These are phyloP conservation scores for Magnolia changhungtana DNA, from an alignment of 164 flowering plant species.

Conservation along the genomic window DNA sequence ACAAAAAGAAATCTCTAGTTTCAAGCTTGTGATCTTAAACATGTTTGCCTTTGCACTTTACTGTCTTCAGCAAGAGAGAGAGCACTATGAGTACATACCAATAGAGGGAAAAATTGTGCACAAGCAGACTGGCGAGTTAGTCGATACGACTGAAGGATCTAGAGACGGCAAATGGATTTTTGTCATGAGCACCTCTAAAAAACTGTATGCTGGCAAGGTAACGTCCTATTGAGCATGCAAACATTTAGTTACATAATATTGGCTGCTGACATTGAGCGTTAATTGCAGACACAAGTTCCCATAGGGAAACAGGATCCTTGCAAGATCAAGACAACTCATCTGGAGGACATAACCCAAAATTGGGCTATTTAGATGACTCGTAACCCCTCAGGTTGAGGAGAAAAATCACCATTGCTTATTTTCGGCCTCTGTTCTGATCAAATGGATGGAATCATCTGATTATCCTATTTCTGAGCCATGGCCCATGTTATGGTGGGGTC, in stretches of 20 bases:
- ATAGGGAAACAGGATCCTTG: neutral
- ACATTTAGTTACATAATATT: neutral
- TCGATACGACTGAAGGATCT: constrained; percentile 49
- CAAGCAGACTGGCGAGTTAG: constrained; percentile 43
- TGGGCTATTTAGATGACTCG: neutral
- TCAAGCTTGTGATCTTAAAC: neutral
- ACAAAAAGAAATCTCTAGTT: too few relatives aligned
- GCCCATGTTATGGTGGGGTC: neutral
- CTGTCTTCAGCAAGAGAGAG: constrained; percentile 66
- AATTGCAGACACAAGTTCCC: neutral
- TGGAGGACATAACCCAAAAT: neutral
- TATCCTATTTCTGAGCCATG: neutral
- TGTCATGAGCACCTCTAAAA: constrained; percentile 83
- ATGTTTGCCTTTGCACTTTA: neutral
- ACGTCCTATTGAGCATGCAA: constrained; percentile 16
- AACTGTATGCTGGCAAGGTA: constrained; percentile 77
- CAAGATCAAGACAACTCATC: neutral
- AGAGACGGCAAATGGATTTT: constrained; percentile 69
- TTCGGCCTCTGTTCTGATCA: neutral
- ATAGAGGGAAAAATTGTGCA: constrained; percentile 57
- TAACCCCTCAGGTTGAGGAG: neutral
- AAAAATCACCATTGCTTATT: too few relatives aligned
- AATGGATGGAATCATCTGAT: neutral
- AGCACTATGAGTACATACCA: constrained; percentile 61
- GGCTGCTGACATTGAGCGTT: neutral